phyloP scores from a whole-genome alignment of 495 filamentous ascomycete genomes.

The Trichoderma parareesei region DNA sequence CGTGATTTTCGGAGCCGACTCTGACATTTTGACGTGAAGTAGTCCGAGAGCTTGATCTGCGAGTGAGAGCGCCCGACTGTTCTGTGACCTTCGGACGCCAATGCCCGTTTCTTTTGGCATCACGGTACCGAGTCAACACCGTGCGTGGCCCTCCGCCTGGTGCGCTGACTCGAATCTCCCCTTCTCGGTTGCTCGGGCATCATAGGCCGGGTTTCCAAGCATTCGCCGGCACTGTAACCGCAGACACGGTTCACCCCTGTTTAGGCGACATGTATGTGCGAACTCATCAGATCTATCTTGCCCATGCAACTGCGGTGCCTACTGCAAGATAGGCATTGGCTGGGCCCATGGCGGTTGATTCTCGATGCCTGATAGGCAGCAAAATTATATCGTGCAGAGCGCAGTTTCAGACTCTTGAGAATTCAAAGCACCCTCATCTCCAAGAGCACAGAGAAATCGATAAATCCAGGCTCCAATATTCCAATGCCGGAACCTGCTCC shows the following conservation, averaged over 20 bases:
- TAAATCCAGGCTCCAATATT: too few species aligned
- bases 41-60: not conserved
- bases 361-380: not conserved
- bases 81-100: not conserved
- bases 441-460: too few species aligned
- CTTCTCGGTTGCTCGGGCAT: not conserved
- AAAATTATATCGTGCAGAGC: not conserved
- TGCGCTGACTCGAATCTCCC: not conserved
- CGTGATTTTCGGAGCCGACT: not conserved
- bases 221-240: too few species aligned
- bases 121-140: not conserved
- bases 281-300: too few species aligned
- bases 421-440: not conserved
- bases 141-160: not conserved
- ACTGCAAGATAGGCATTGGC: too few species aligned
- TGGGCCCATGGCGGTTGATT: too few species aligned
- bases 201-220: not conserved
- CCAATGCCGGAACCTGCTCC: too few species aligned
- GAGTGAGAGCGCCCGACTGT: not conserved
- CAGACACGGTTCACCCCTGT: too few species aligned
- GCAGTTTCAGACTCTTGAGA: not conserved
- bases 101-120: not conserved
- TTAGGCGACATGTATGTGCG: too few species aligned
- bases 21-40: too few species aligned
- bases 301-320: too few species aligned